Evolutionary conservation across 2,329 filamentous ascomycete species (phyloP), one percentile per base, ranked within the genome.

Genomic region (Rosellinia necatrix): DNA sequence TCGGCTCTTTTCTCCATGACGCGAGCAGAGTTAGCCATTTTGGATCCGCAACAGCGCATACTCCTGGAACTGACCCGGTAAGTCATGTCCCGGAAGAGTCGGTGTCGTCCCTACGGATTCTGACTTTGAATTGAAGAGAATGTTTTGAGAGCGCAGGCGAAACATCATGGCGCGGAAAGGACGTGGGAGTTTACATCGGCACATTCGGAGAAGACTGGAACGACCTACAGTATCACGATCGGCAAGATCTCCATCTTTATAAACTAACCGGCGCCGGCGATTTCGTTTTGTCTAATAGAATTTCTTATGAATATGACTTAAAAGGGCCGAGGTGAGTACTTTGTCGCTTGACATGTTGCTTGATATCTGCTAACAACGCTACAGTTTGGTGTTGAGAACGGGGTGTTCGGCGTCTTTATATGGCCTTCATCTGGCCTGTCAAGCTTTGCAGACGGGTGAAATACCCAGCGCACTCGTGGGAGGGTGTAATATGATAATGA

Each of bases 11-110:
- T 61, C 24, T 41, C 55, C 19, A 56, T 61, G 54, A 44, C 55
- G 8, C 50, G 38, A n/a, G 22, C 32, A 4, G 58, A 68, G 34
- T 54, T 64, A n/a, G 58, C 48, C 3, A 42, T 38, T 4, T 53
- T 66, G 24, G 66, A 69, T 30, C 66, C 66, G 7, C 66, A 69
- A 37, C 63, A 66, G 30, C 56, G 64, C 13, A 55, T 65, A 35
- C 53, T 60, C 25, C 56, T 64, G 3, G 60, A 66, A 34, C 48
- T 67, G 9, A 58, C 58, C 25, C 64, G 61, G 51, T 60, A 66
- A 49, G 58, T 56, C 13, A 54, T 61, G 21, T 53, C 61, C 41
- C 6, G 22, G 3, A 4, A 12, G 22, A 37, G 3, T 24, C 6
- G 3, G 29, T 12, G 15, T 37, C 42, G 24, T 51, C 56, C 4